Conservation (phyloP, 768 basidiomycete genomes). For the Leucosporidium yakuticum region DNA sequence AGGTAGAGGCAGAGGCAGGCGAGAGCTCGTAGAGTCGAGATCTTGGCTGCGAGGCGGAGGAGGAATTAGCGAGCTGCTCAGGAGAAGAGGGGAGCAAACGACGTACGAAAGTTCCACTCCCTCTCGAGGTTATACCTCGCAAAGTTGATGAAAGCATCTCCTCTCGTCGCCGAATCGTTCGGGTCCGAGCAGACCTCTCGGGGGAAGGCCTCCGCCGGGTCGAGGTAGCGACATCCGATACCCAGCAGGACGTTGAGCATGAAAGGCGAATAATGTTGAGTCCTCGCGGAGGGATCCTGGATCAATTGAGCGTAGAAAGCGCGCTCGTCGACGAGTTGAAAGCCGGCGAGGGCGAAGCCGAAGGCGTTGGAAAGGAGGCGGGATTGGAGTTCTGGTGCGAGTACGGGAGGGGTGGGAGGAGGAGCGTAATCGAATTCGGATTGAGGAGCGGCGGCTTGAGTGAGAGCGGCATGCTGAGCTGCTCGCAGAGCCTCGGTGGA, state of each 20-base stretch:
- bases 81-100: too few relatives aligned
- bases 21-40: conserved; percentile 20
- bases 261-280: conserved; percentile 25
- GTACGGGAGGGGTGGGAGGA: conserved; percentile 21
- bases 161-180: conserved; percentile 21
- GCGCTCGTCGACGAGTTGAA: conserved; percentile 9
- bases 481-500: background rate
- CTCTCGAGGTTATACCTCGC: conserved; percentile 19
- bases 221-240: conserved; percentile 31
- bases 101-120: conserved; percentile 8
- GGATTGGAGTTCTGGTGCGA: conserved; percentile 19
- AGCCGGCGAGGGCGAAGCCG: conserved; percentile 24
- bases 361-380: conserved; percentile 16
- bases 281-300: conserved; percentile 9
- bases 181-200: conserved; percentile 19
- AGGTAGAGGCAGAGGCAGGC: conserved; percentile 16
- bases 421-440: conserved; percentile 2
- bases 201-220: conserved; percentile 20
- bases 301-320: background rate
- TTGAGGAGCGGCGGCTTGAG: conserved; percentile 5
- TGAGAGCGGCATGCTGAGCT: background rate
- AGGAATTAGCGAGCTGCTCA: too few relatives aligned
- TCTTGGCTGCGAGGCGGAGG: background rate
- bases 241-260: conserved; percentile 23
- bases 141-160: conserved; percentile 26